Evolutionary conservation across 2,329 filamentous ascomycete genomes (phyloP), one percentile per base, ranked within the genome.

Genomic region (Fusarium sp.): DNA sequence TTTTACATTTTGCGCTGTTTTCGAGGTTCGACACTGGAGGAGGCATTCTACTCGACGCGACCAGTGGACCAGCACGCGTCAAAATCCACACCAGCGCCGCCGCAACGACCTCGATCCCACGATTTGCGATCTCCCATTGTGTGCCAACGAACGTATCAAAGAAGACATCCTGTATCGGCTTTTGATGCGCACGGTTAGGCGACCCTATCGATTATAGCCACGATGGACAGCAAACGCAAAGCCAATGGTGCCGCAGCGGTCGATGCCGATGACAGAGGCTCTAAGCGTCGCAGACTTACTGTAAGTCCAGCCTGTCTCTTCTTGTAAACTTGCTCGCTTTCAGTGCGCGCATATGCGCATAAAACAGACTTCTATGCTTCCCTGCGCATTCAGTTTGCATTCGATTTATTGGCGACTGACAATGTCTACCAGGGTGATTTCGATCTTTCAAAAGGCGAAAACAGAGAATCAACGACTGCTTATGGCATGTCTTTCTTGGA

Each of bases 401-500:
- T 56, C 12, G 15, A 23, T 44, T 45, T 30, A 50, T 43, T 49
- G 30, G 24, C 39, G 36, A 62, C 63, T 73, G 56, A 67, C 43
- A 28, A 20, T 38, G 36, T 36, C 39, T 26, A 42, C 23, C 39
- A 78, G 77, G 75, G 77, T 73, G 77, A 76, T 65, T 85, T 82
- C 67, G 83, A 87, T 64, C 77, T 87, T 26, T 77, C 80, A 46
- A 80, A 84, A 57, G 83, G 82, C 68, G 91, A 94, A 78, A 89
- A 86, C 17, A 78, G 81, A 53, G 88, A 91, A 75, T 88, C 88
- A 17, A 94, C 91, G 4, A 89, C 89, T 15, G 85, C 89, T 55
- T 86, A 89, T 73, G 93, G 93, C 36, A 80, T 92, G 71, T 86
- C 85, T 68, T 91, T 96, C 74, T 81, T 96, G 43, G 88, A 92